Percentiles rank a stretch among this genome's conserved stretches.
Conservation (phyloP, 2,329 filamentous ascomycete species). For the Raffaelea deltoideospora region DNA sequence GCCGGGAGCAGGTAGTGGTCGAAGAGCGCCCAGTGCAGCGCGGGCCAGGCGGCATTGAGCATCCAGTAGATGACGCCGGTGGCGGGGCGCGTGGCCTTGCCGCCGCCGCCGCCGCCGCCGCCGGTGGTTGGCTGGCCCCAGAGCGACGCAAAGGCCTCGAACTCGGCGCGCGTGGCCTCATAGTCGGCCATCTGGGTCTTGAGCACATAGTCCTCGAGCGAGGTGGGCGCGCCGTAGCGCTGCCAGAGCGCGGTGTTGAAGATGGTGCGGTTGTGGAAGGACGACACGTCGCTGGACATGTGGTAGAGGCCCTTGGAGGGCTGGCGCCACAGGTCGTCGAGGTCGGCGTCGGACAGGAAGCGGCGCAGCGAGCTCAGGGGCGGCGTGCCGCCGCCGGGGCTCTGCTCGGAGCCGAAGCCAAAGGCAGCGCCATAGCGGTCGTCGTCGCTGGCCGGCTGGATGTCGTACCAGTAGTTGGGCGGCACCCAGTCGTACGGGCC, state of each 20-base stretch:
- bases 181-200: conserved; percentile 50
- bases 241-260: conserved; percentile 40
- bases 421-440: conserved; percentile 39
- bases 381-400: conserved; percentile 46
- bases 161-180: conserved; percentile 44
- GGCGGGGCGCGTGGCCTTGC: conserved; percentile 24
- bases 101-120: background rate
- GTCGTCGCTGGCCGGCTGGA: conserved; percentile 15
- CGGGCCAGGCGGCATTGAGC: conserved; percentile 50
- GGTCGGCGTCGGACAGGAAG: conserved; percentile 35
- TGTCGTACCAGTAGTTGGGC: conserved; percentile 47
- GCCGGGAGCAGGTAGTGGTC: conserved; percentile 45
- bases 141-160: conserved; percentile 37
- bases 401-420: conserved; percentile 48
- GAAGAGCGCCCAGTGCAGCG: conserved; percentile 49
- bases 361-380: conserved; percentile 35
- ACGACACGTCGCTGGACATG: conserved; percentile 40
- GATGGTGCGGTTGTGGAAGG: conserved; percentile 38
- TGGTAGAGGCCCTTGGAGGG: conserved; percentile 40
- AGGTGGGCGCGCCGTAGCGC: conserved; percentile 35
- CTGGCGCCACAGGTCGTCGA: conserved; percentile 39
- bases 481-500: conserved; percentile 54
- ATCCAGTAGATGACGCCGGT: conserved; percentile 54
- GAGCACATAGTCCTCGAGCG: conserved; percentile 40
- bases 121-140: conserved; percentile 23